Conservation (phyloP, 2,329 filamentous ascomycete species). For the Malbranchea cinnamomea region DNA sequence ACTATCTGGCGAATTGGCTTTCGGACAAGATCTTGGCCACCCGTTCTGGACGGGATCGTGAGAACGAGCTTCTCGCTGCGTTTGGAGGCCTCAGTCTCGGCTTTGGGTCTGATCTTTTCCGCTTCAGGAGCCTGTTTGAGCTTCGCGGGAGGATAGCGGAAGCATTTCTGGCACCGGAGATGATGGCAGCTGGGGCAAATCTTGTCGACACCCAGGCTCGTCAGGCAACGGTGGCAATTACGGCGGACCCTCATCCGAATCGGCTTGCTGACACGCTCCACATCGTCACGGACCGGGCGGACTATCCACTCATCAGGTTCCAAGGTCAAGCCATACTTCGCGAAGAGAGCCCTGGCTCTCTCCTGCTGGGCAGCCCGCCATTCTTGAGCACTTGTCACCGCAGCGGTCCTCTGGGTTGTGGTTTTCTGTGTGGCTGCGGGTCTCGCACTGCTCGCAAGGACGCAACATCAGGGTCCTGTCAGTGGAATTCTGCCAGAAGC, state of each 20-base stretch:
- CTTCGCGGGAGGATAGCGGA: slow-evolving; percentile 55
- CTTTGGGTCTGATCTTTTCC: slow-evolving; percentile 13
- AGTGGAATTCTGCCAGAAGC: no score
- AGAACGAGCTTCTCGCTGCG: slow-evolving; percentile 28
- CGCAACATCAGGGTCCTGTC: slow-evolving; percentile 1
- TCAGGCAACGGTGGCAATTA: slow-evolving; percentile 67
- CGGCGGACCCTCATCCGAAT: slow-evolving; percentile 34
- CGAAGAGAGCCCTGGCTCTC: slow-evolving; percentile 30
- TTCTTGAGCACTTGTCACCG: slow-evolving; percentile 12
- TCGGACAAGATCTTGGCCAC: slow-evolving; percentile 56
- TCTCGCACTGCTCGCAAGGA: neutral
- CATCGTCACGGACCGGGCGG: slow-evolving; percentile 16
- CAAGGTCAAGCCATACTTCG: slow-evolving; percentile 32
- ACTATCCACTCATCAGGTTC: slow-evolving; percentile 29
- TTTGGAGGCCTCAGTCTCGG: slow-evolving; percentile 10
- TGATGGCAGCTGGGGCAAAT: slow-evolving; percentile 67
- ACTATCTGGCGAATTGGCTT: slow-evolving; percentile 59
- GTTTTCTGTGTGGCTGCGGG: slow-evolving; percentile 5
- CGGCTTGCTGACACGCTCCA: slow-evolving; percentile 29
- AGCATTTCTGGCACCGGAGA: slow-evolving; percentile 64
- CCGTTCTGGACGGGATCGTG: slow-evolving; percentile 47
- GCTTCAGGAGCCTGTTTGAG: slow-evolving; percentile 28
- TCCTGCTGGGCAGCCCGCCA: slow-evolving; percentile 28
- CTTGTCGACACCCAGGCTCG: slow-evolving; percentile 57
- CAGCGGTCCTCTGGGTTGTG: slow-evolving; percentile 9